Evolutionary conservation across 331 rosid genomes (phyloP).

Genomic region (Stylosanthes scabra): DNA sequence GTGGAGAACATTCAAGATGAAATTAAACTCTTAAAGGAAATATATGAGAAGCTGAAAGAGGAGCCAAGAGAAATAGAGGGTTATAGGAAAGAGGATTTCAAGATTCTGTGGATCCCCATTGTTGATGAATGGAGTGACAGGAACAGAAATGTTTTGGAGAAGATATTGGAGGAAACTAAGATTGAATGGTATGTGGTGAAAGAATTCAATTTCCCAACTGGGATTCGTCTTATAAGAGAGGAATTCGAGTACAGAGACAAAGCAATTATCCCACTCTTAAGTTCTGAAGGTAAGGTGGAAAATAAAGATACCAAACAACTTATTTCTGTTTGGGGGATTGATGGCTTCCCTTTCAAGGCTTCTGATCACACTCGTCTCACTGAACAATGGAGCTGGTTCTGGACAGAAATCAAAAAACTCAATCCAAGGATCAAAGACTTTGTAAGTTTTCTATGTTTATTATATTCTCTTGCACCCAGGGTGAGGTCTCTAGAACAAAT

Average conservation of each 20-base stretch:
- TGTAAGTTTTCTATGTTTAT: conserved; percentile 17
- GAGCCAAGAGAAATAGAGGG: conserved; percentile 40
- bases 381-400: conserved; percentile 32
- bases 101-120: conserved; percentile 65
- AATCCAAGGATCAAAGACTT: neutral
- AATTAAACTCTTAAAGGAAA: conserved; percentile 29
- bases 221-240: conserved; percentile 38
- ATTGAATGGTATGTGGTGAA: conserved; percentile 45
- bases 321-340: conserved; percentile 21
- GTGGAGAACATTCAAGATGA: conserved; percentile 45
- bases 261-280: conserved; percentile 46
- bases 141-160: neutral
- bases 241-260: conserved; percentile 41
- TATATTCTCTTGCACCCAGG: too few relatives aligned
- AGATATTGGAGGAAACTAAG: neutral
- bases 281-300: conserved; percentile 37
- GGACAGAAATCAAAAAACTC: neutral
- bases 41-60: conserved; percentile 35
- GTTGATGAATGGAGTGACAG: conserved; percentile 53
- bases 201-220: conserved; percentile 1
- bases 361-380: neutral
- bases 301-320: conserved; percentile 34
- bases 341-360: conserved; percentile 29
- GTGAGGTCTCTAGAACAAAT: too few relatives aligned
- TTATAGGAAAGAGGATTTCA: conserved; percentile 39